A percentile compares a stretch with the other conserved stretches of the same genome.
Evolutionary conservation across 345 rosid species (phyloP).

Genomic region (Raphanus raphanistrum): DNA sequence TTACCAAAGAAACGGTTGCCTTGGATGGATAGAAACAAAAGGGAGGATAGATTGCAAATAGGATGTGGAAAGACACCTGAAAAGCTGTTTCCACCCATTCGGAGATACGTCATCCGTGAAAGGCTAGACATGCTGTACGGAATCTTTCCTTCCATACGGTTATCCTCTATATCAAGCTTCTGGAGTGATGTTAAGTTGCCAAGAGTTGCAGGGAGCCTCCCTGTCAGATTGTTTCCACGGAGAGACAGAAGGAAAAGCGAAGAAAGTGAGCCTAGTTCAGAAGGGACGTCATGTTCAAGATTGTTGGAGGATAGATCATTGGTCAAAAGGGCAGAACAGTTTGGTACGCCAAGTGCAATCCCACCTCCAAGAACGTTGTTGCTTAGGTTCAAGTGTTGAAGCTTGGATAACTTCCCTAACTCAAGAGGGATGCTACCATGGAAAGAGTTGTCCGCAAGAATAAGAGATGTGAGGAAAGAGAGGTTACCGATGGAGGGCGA

Average conservation of each 20-base stretch:
- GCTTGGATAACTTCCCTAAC: not conserved
- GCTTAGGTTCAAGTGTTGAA: slow-evolving; percentile 7
- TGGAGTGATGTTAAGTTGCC: not conserved
- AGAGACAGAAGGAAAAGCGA: not conserved
- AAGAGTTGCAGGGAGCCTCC: not conserved
- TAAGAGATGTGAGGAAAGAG: slow-evolving; percentile 1
- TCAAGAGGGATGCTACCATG: not conserved
- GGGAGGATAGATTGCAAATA: not conserved
- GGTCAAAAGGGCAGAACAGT: not conserved
- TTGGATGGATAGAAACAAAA: not conserved
- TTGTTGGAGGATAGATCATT: not conserved
- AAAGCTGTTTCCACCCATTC: not conserved
- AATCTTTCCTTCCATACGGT: not conserved
- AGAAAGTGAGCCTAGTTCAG: not conserved
- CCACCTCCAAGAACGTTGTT: not conserved
- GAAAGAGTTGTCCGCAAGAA: not conserved
- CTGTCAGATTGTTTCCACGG: not conserved
- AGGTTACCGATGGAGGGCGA: not conserved
- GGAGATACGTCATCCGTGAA: not conserved
- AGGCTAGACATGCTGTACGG: not conserved
- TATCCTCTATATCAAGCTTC: not conserved
- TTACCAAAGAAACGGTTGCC: not conserved
- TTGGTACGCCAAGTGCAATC: not conserved
- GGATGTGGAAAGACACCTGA: not conserved
- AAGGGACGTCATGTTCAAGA: not conserved